phyloP scores from a whole-genome alignment of 441 rosid genomes.

The Euphorbia celastroides region DNA sequence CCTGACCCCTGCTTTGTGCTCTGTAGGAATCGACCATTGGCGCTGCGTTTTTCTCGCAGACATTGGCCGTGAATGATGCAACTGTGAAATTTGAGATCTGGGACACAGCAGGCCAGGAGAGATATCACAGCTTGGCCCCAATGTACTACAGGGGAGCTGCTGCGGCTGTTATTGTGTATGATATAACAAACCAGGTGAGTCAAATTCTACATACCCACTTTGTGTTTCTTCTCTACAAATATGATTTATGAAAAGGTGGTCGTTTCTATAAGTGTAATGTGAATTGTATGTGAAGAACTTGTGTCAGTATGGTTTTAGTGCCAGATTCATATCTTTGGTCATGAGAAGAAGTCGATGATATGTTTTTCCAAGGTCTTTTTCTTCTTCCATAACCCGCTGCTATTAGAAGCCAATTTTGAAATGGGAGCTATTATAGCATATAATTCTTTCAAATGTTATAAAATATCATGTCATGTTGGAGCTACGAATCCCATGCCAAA shows the following conservation, averaged over 20 bases:
- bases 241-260: background rate
- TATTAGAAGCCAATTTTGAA: too few relatives aligned
- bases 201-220: slow-evolving; percentile 2
- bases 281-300: background rate
- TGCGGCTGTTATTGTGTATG: slow-evolving; percentile 86
- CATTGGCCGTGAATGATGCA: slow-evolving; percentile 85
- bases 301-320: background rate
- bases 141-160: slow-evolving; percentile 99
- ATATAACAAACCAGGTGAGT: slow-evolving; percentile 74
- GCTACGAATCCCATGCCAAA: background rate
- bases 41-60: slow-evolving; percentile 95
- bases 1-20: slow-evolving; percentile 15
- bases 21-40: slow-evolving; percentile 96
- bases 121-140: slow-evolving; percentile 98
- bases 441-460: background rate
- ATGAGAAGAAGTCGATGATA: background rate
- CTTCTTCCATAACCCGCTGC: background rate
- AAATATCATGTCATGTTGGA: background rate
- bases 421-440: too few relatives aligned
- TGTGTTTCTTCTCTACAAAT: background rate
- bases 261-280: background rate
- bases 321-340: background rate
- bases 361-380: background rate
- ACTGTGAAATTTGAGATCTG: slow-evolving; percentile 97
- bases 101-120: slow-evolving; percentile 99